These are phyloP conservation scores for Vickermania spadyakhi DNA, from an alignment of 208 protist species.

Conservation along the genomic window DNA sequence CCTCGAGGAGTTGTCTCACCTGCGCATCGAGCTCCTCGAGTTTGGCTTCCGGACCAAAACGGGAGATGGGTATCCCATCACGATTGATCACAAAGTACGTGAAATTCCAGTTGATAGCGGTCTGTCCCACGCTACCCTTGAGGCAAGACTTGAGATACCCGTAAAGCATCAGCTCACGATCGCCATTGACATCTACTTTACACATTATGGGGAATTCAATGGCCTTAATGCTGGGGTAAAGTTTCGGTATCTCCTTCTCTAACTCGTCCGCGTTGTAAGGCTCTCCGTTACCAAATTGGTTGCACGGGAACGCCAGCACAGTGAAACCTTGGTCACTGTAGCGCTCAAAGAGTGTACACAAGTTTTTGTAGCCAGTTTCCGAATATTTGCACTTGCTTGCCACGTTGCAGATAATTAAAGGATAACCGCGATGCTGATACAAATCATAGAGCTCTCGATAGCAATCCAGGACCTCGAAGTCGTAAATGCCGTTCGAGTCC, in stretches of 20 bases:
- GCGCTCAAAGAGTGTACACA: conserved; percentile 73
- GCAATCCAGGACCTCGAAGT: conserved; percentile 54
- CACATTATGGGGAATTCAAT: conserved; percentile 81
- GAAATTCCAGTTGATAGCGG: conserved; percentile 92
- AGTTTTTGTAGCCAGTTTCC: conserved; percentile 65
- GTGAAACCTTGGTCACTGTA: conserved; percentile 81
- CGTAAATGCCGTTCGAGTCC: conserved; percentile 62
- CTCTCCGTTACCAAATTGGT: conserved; percentile 83
- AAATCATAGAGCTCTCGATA: conserved; percentile 82
- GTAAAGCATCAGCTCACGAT: conserved; percentile 69
- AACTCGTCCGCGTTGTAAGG: conserved; percentile 74
- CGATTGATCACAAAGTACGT: conserved; percentile 85
- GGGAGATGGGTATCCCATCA: conserved; percentile 47
- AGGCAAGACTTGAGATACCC: conserved; percentile 64
- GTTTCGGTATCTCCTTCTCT: conserved; percentile 44
- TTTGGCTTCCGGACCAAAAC: conserved; percentile 48
- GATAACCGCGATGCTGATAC: conserved; percentile 76
- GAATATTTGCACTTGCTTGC: conserved; percentile 88
- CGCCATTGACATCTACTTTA: conserved; percentile 89
- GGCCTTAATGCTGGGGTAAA: conserved; percentile 53
- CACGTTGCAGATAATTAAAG: conserved; percentile 90
- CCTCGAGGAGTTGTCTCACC: conserved; percentile 25
- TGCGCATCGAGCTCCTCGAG: conserved; percentile 41
- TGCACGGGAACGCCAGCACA: conserved; percentile 90
- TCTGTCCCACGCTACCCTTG: conserved; percentile 48